Conservation (phyloP, 2,329 filamentous ascomycete genomes). For the Exophiala sp. region DNA sequence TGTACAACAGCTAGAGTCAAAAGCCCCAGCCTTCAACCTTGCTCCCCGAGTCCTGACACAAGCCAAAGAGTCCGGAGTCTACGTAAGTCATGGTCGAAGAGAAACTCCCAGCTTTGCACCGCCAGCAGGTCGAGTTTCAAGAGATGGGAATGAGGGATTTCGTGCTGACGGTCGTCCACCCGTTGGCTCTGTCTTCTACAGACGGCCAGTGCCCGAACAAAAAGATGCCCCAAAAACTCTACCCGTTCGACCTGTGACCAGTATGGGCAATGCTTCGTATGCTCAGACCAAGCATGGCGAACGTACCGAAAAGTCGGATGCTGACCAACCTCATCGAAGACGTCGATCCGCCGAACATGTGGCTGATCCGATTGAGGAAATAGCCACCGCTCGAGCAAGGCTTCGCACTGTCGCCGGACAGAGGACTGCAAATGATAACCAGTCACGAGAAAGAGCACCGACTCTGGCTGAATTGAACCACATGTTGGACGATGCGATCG, state of each 20-base stretch:
- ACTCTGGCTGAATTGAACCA: slow-evolving; percentile 26
- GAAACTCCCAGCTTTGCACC: slow-evolving; percentile 7
- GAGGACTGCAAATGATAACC: slow-evolving; percentile 2
- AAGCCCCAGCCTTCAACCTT: slow-evolving; percentile 7
- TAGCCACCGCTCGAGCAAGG: slow-evolving; percentile 21
- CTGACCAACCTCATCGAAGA: slow-evolving; percentile 7
- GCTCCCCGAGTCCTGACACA: slow-evolving; percentile 8
- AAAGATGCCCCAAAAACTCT: neutral
- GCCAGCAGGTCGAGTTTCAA: slow-evolving; percentile 6
- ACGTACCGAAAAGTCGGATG: neutral
- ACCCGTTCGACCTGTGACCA: slow-evolving; percentile 14
- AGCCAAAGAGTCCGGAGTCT: slow-evolving; percentile 6
- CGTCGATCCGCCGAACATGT: slow-evolving; percentile 19
- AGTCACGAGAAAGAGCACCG: slow-evolving; percentile 9
- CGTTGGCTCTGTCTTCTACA: slow-evolving; percentile 5
- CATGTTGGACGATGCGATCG: slow-evolving; percentile 29
- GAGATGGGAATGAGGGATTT: slow-evolving; percentile 14
- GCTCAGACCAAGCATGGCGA: neutral
- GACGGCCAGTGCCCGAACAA: neutral
- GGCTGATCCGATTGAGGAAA: slow-evolving; percentile 13
- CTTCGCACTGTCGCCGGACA: slow-evolving; percentile 17
- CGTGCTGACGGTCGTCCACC: slow-evolving; percentile 13
- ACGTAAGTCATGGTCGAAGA: slow-evolving; percentile 7
- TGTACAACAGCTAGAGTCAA: slow-evolving; percentile 9
- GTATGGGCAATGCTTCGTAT: slow-evolving; percentile 8